These are phyloP conservation scores for Ganoderma lingzhi DNA, from an alignment of 1,284 basidiomycete species.

Conservation along the genomic window DNA sequence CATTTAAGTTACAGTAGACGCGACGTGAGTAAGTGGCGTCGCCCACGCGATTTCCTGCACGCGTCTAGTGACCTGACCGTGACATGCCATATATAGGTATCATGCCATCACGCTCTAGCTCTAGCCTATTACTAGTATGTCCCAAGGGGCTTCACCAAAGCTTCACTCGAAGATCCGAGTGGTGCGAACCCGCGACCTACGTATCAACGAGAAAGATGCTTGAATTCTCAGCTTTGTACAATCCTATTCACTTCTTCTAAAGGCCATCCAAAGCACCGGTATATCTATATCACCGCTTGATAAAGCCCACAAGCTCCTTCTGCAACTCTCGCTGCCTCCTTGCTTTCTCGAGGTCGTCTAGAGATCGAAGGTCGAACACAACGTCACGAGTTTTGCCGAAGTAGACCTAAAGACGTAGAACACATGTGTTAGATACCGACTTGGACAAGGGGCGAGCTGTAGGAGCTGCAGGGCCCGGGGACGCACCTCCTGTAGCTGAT, in stretches of 20 bases:
- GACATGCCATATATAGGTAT: conserved; percentile 6
- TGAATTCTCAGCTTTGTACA: conserved; percentile 9
- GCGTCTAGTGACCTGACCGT: conserved; percentile 14
- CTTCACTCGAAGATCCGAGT: no score
- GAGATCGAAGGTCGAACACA: conserved; percentile 88
- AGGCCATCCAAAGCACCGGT: background rate
- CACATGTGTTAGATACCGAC: background rate
- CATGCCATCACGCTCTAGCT: conserved; percentile 8
- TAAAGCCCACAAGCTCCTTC: conserved; percentile 93
- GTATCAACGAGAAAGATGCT: background rate
- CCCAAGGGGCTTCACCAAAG: no score
- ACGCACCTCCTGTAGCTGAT: conserved; percentile 86
- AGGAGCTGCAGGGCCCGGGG: background rate
- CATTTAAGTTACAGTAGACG: background rate
- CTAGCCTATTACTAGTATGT: no score
- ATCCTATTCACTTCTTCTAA: conserved; percentile 10
- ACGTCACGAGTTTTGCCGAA: conserved; percentile 98
- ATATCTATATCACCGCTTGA: conserved; percentile 63
- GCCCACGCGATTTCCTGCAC: background rate
- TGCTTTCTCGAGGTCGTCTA: conserved; percentile 87
- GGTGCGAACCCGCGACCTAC: no score
- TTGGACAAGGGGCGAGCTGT: no score
- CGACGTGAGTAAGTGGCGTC: conserved; percentile 4
- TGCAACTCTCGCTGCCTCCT: conserved; percentile 87
- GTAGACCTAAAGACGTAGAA: conserved; percentile 73